Evolutionary conservation across 768 basidiomycete genomes (phyloP).

Genomic region (Leccinum uliginosum): DNA sequence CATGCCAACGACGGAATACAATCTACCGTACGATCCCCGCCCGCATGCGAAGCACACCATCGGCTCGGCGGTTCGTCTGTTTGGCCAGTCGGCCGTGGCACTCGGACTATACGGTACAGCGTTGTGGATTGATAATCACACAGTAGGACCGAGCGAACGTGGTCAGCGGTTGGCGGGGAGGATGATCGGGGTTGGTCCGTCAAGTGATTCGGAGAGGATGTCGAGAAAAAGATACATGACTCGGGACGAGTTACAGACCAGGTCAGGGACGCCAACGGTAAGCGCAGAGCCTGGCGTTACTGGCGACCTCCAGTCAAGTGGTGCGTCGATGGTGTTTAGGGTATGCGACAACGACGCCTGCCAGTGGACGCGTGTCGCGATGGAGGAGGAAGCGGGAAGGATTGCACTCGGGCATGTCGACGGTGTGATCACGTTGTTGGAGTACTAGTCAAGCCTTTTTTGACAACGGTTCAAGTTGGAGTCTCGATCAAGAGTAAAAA

Average conservation of each 20-base stretch:
- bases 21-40: constrained; percentile 44
- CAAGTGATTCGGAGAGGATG: neutral
- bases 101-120: constrained; percentile 59
- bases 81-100: constrained; percentile 48
- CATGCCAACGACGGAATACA: constrained; percentile 22
- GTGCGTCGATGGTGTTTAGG: constrained; percentile 38
- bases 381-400: constrained; percentile 36
- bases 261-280: neutral
- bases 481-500: no score
- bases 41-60: constrained; percentile 36
- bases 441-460: constrained; percentile 43
- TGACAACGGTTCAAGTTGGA: no score
- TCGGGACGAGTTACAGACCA: neutral
- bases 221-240: neutral
- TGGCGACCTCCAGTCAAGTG: neutral
- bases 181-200: neutral
- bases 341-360: constrained; percentile 42
- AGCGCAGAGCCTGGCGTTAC: neutral
- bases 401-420: constrained; percentile 34
- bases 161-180: constrained; percentile 61
- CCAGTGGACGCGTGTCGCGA: constrained; percentile 46
- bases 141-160: constrained; percentile 40
- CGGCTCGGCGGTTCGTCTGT: constrained; percentile 53
- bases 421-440: constrained; percentile 47
- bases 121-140: constrained; percentile 63